These are phyloP conservation scores for Phytophthora litchii DNA, from an alignment of 352 stramenopile species.

Conservation along the genomic window DNA sequence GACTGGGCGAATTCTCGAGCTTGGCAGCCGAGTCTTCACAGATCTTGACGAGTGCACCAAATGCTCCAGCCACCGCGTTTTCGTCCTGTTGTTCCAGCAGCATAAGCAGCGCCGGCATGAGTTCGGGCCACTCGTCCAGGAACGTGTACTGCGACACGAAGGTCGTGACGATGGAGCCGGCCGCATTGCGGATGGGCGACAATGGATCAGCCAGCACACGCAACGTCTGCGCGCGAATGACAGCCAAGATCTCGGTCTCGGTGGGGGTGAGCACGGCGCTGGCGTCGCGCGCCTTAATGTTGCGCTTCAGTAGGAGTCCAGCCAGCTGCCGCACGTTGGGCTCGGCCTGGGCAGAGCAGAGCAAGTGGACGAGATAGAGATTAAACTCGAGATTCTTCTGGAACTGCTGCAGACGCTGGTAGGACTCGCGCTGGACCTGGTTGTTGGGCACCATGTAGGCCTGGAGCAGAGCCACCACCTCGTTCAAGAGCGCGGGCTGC, in stretches of 20 bases:
- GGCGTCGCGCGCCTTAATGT: slow-evolving; percentile 83
- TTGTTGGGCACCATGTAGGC: slow-evolving; percentile 88
- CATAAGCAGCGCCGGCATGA: slow-evolving; percentile 74
- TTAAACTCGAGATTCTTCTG: slow-evolving; percentile 91
- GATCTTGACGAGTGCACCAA: slow-evolving; percentile 89
- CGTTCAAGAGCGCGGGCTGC: slow-evolving; percentile 70
- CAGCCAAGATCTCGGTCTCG: slow-evolving; percentile 78
- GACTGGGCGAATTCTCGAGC: slow-evolving; percentile 88
- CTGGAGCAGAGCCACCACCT: slow-evolving; percentile 81
- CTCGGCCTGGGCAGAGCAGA: slow-evolving; percentile 67
- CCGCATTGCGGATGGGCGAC: slow-evolving; percentile 77
- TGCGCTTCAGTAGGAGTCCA: slow-evolving; percentile 85
- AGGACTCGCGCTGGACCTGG: slow-evolving; percentile 81
- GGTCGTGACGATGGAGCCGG: slow-evolving; percentile 81
- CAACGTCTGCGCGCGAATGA: slow-evolving; percentile 82
- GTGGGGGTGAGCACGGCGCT: slow-evolving; percentile 49
- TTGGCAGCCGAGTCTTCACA: slow-evolving; percentile 91
- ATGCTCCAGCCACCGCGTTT: slow-evolving; percentile 79
- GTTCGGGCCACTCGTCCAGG: slow-evolving; percentile 88
- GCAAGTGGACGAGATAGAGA: slow-evolving; percentile 86
- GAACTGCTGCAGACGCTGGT: slow-evolving; percentile 86
- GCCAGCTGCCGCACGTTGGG: slow-evolving; percentile 78
- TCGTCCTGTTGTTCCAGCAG: slow-evolving; percentile 71
- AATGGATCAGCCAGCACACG: slow-evolving; percentile 65
- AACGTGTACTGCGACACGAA: slow-evolving; percentile 90